Evolutionary conservation across 768 basidiomycete genomes (phyloP).

Genomic region (Boletus speciosus): DNA sequence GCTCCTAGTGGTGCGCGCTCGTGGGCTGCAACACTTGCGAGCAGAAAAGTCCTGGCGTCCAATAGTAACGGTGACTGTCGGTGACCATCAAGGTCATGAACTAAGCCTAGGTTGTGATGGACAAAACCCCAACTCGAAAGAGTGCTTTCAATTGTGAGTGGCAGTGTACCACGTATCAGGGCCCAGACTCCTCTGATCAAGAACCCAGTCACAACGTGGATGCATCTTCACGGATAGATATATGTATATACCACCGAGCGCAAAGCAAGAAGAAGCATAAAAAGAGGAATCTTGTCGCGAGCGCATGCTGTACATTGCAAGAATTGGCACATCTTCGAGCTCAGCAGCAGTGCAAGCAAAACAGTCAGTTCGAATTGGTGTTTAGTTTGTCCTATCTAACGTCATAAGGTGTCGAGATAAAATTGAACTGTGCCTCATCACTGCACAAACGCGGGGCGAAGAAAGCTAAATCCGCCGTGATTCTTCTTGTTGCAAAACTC

Average conservation of each 20-base stretch:
- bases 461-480: constrained; percentile 8
- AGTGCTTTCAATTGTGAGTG: constrained; percentile 51
- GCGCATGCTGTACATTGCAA: constrained; percentile 45
- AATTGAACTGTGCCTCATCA: constrained; percentile 35
- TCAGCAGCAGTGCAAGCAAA: constrained; percentile 33
- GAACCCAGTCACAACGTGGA: constrained; percentile 39
- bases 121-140: constrained; percentile 64
- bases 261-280: constrained; percentile 61
- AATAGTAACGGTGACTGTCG: constrained; percentile 55
- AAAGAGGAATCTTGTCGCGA: constrained; percentile 54
- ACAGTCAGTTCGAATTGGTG: constrained; percentile 36
- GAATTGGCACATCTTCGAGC: constrained; percentile 52
- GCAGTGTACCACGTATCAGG: neutral
- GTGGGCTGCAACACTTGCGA: constrained; percentile 42
- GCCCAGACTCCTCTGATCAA: neutral
- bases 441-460: constrained; percentile 6
- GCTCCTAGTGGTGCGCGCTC: constrained; percentile 38
- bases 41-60: constrained; percentile 67
- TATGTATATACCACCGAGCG: constrained; percentile 56
- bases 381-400: constrained; percentile 5
- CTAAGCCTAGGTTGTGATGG: constrained; percentile 62
- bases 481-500: constrained; percentile 21
- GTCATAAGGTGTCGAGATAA: constrained; percentile 40
- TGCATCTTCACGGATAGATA: constrained; percentile 41
- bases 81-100: constrained; percentile 51